These are phyloP conservation scores for Jaapia argillacea DNA, from an alignment of 768 basidiomycete species.

Conservation along the genomic window DNA sequence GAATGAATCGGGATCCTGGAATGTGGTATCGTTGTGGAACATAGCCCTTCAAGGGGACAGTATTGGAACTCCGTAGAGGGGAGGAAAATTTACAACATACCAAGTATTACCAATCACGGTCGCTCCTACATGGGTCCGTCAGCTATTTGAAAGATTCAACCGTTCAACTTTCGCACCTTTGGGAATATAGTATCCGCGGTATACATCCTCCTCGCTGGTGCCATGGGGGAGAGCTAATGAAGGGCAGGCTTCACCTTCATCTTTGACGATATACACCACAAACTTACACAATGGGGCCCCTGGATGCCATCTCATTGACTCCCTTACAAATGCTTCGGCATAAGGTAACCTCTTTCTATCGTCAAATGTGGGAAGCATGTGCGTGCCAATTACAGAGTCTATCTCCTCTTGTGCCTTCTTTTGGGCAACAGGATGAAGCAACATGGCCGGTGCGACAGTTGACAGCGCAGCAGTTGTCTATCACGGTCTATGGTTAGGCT, in stretches of 20 bases:
- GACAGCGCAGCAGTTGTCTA: neutral
- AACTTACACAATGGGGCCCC: conserved; percentile 5
- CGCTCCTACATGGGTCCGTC: neutral
- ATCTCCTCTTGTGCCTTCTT: conserved; percentile 11
- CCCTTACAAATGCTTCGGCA: conserved; percentile 7
- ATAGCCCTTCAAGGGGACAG: neutral
- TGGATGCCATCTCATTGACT: conserved; percentile 11
- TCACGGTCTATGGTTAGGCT: neutral
- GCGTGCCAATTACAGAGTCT: conserved; percentile 8
- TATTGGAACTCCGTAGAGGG: neutral
- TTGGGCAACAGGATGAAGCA: conserved; percentile 8
- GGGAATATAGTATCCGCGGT: conserved; percentile 5
- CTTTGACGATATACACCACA: neutral
- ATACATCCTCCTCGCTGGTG: conserved; percentile 4
- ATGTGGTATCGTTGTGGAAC: neutral
- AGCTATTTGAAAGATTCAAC: neutral
- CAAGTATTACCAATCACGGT: neutral
- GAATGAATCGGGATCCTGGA: neutral
- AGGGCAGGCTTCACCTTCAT: neutral
- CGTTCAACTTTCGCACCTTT: neutral
- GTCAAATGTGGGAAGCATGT: conserved; percentile 7
- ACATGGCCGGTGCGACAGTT: conserved; percentile 8
- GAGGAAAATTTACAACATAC: neutral
- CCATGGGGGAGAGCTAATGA: conserved; percentile 2
- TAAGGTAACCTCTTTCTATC: conserved; percentile 11